Conservation (phyloP, 306 rosid species). For the cucumber (Cucumis sativus) region DNA sequence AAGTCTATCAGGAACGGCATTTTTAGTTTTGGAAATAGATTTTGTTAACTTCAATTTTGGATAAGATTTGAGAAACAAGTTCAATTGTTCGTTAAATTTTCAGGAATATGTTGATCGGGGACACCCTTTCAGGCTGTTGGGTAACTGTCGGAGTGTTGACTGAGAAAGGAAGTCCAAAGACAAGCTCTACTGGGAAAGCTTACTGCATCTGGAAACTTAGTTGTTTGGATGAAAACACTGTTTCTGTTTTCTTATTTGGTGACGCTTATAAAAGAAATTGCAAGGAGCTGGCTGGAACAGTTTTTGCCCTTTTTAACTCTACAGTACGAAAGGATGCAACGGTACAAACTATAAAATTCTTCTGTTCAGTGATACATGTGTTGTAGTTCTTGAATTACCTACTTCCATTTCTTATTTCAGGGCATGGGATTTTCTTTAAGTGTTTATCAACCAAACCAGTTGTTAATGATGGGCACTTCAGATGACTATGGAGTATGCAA, state of each 20-base stretch:
- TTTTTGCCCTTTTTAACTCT: conserved; percentile 61
- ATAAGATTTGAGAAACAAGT: conserved; percentile 1
- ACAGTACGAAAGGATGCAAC: conserved; percentile 57
- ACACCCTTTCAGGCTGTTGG: conserved; percentile 70
- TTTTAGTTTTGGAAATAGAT: background rate
- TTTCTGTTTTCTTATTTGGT: conserved; percentile 83
- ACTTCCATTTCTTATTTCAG: conserved; percentile 26
- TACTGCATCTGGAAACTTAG: conserved; percentile 65
- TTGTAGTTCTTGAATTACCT: background rate
- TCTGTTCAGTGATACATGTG: background rate
- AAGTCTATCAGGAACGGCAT: background rate
- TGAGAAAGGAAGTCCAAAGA: conserved; percentile 56
- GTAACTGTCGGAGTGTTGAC: conserved; percentile 75
- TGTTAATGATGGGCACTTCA: conserved; percentile 75
- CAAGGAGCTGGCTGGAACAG: conserved; percentile 47
- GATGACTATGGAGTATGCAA: conserved; percentile 82
- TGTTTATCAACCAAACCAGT: conserved; percentile 43
- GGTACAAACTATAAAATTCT: conserved; percentile 24
- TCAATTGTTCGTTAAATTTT: background rate
- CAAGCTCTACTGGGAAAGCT: conserved; percentile 60
- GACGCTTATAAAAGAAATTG: conserved; percentile 59
- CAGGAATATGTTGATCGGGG: conserved; percentile 70
- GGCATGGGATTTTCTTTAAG: conserved; percentile 81
- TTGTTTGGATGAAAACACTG: conserved; percentile 52
- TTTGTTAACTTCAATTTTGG: background rate